Evolutionary conservation across 345 rosid genomes (phyloP), one percentile per base, ranked within the genome.

Genomic region (Boechera divaricarpa): DNA sequence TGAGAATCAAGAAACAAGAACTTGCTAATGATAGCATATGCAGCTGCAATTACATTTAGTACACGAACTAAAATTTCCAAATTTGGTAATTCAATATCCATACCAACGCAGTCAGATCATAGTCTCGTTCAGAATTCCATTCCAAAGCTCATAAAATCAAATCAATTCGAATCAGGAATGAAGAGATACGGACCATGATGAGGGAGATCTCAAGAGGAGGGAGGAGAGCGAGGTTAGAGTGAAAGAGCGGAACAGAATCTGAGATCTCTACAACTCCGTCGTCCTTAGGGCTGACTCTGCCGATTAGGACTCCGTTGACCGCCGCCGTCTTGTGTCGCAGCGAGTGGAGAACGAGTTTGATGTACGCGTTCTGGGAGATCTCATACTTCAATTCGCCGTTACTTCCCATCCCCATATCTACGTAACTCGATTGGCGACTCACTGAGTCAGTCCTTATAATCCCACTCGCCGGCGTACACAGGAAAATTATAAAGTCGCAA

Each of bases 171-270:
- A 61, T 36, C 54, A 44, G 70, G 44, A 16, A 57, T 5, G 32
- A 26, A 39, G 69, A 63, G 5, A 29, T 6, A 47, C 47, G 1
- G 71, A 94, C 99, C 92, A 92, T 80, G 86, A 91, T 84, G 71
- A 95, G 94, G 11, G 99, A 84, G 90, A 92, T 91, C 93, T 95
- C 98, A 63, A 95, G 90, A 51, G 94, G 89, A 73, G 99, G 96
- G 28, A 92, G 95, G 60, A 93, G 87, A 33, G 93, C 91, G 21
- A 92, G 89, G 81, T 87, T 90, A 53, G 90, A 83, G 86, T 95
- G 99, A 83, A 92, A 92, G 66, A 95, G 92, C 45, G 98, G 97
- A 38, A 92, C 96, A 8, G 98, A 88, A 26, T 95, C 99, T 6
- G 80, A 29, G 84, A 95, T 90, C 89, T 92, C 90, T 12, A 91